These are phyloP conservation scores for Quercus mongolica DNA, from an alignment of 306 rosid species.

Conservation along the genomic window DNA sequence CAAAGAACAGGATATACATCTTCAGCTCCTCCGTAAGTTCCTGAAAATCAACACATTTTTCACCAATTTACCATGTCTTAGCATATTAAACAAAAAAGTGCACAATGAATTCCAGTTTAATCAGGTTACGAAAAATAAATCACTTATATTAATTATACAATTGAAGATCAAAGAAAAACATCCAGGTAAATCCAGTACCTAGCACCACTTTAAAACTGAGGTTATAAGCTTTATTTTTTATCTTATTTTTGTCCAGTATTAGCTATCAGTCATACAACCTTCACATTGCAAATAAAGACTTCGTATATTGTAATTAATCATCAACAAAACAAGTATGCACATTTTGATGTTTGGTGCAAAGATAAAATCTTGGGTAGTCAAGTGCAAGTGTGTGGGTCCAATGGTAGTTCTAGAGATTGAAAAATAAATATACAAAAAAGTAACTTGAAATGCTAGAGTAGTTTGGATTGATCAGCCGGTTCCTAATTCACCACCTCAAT, in stretches of 20 bases:
- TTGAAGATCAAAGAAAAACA: neutral
- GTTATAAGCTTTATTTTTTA: neutral
- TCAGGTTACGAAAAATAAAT: neutral
- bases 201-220: neutral
- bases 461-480: no score
- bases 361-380: neutral
- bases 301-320: neutral
- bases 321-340: neutral
- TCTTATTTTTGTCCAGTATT: neutral
- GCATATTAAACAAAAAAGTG: neutral
- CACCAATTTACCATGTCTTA: neutral
- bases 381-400: neutral
- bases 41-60: conserved; percentile 26
- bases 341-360: neutral
- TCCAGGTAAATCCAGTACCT: neutral
- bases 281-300: neutral
- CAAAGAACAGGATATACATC: conserved; percentile 55
- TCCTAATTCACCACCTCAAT: no score
- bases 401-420: neutral
- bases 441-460: neutral
- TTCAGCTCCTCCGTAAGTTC: conserved; percentile 55
- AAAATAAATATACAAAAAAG: neutral
- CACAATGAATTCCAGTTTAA: neutral
- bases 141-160: neutral
- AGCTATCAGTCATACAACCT: neutral